Evolutionary conservation across 352 stramenopile species (phyloP).

Genomic region (Phytophthora europaea): DNA sequence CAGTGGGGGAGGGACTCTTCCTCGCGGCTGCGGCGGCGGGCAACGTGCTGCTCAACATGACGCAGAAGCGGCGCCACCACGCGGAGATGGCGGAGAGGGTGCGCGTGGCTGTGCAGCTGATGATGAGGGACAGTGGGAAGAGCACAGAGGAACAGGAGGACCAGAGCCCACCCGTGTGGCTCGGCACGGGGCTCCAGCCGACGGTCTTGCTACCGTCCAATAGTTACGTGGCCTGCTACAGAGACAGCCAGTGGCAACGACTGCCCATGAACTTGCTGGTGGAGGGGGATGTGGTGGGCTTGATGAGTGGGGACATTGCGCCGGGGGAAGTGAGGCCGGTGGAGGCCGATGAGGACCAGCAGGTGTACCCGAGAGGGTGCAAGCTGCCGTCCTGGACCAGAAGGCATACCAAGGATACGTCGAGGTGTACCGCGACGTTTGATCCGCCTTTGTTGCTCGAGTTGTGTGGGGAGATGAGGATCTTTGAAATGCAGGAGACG

Average conservation of each 20-base stretch:
- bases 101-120: slow-evolving; percentile 70
- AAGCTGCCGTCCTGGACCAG: slow-evolving; percentile 72
- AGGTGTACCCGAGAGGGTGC: slow-evolving; percentile 57
- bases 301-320: slow-evolving; percentile 88
- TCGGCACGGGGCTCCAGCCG: slow-evolving; percentile 33
- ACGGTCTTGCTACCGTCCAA: slow-evolving; percentile 82
- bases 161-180: slow-evolving; percentile 23
- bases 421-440: slow-evolving; percentile 82
- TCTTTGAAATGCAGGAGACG: slow-evolving; percentile 90
- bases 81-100: slow-evolving; percentile 85
- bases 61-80: slow-evolving; percentile 76
- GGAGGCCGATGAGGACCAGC: slow-evolving; percentile 26
- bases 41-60: slow-evolving; percentile 74
- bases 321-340: slow-evolving; percentile 70
- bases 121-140: slow-evolving; percentile 38
- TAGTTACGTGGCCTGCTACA: slow-evolving; percentile 83
- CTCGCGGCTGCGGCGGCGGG: slow-evolving; percentile 62
- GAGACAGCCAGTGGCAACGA: slow-evolving; percentile 83
- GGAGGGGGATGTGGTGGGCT: slow-evolving; percentile 77
- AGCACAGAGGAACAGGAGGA: slow-evolving; percentile 20
- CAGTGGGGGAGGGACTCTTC: slow-evolving; percentile 68
- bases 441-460: slow-evolving; percentile 76
- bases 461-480: slow-evolving; percentile 87
- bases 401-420: slow-evolving; percentile 54
- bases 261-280: slow-evolving; percentile 89